Conservation (phyloP, 495 filamentous ascomycete species). For the Aspergillus nidulans region DNA sequence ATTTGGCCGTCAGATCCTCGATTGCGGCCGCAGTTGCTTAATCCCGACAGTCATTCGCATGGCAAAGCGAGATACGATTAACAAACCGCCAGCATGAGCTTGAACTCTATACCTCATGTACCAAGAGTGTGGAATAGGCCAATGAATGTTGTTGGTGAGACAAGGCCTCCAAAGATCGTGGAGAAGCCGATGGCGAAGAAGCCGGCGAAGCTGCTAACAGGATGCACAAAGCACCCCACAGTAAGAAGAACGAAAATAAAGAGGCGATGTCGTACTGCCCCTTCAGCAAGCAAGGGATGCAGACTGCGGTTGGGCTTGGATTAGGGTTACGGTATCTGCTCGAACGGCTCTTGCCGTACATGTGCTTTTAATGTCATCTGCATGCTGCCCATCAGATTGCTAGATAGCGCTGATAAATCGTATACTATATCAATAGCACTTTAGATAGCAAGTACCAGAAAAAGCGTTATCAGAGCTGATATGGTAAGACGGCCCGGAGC, state of each 20-base stretch:
- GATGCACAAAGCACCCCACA: conserved; percentile 29
- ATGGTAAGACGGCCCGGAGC: background rate
- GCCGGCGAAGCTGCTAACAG: conserved; percentile 28
- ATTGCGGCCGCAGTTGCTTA: too few species aligned
- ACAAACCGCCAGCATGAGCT: conserved; percentile 15
- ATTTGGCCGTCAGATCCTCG: too few species aligned
- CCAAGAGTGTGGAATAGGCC: conserved; percentile 18
- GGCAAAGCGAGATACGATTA: too few species aligned
- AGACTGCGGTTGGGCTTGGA: background rate
- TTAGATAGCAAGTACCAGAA: too few species aligned
- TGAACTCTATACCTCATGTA: conserved; percentile 14
- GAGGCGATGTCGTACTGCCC: too few species aligned
- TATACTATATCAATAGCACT: too few species aligned
- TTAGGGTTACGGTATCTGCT: background rate
- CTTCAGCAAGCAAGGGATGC: background rate
- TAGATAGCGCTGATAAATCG: background rate
- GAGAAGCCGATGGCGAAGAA: conserved; percentile 29
- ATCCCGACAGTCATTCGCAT: too few species aligned
- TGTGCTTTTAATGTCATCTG: background rate
- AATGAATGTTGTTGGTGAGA: conserved; percentile 27
- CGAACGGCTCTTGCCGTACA: background rate
- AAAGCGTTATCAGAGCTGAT: background rate
- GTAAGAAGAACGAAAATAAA: background rate
- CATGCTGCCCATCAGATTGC: background rate
- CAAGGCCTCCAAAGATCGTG: conserved; percentile 33